phyloP scores from a whole-genome alignment of 192 early-diverging fungal species.

The Gryganskiella cystojenkinii region DNA sequence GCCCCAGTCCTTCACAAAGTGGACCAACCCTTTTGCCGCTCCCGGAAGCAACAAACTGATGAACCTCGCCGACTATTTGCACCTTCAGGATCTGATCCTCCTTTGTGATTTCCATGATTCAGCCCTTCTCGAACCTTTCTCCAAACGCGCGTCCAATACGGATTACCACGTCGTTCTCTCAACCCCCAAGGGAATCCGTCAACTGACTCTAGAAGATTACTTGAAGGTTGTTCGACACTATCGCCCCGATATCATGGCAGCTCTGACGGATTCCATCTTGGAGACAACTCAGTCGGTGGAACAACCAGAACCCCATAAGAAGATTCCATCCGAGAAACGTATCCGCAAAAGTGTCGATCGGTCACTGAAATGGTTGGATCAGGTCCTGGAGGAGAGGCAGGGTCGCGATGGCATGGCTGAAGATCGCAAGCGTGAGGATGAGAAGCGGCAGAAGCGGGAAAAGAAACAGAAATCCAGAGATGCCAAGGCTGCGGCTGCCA shows the following conservation, averaged over 20 bases:
- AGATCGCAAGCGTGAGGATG: constrained; percentile 23
- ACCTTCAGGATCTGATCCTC: constrained; percentile 54
- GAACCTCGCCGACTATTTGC: constrained; percentile 53
- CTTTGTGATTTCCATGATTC: constrained; percentile 64
- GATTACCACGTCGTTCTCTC: constrained; percentile 61
- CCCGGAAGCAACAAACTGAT: background rate
- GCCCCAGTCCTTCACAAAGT: constrained; percentile 27
- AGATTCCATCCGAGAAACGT: constrained; percentile 54
- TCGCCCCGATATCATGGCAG: constrained; percentile 57
- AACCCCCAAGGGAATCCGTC: constrained; percentile 61
- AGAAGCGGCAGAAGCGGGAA: constrained; percentile 22
- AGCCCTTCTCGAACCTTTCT: constrained; percentile 1
- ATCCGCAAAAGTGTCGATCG: constrained; percentile 60
- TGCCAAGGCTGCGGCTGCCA: background rate
- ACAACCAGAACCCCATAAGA: background rate
- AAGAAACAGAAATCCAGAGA: constrained; percentile 9
- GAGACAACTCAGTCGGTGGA: constrained; percentile 21
- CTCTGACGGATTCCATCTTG: constrained; percentile 55
- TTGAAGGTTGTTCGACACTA: constrained; percentile 51
- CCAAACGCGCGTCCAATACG: constrained; percentile 38
- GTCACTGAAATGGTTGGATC: constrained; percentile 63
- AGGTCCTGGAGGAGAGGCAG: constrained; percentile 26
- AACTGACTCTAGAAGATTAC: constrained; percentile 59
- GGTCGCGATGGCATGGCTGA: constrained; percentile 22
- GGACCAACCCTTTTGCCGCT: constrained; percentile 4